A percentile compares a stretch with the other conserved stretches of the same genome.
phyloP scores from a whole-genome alignment of 2,329 filamentous ascomycete species.

The Cladosporium colombiae region DNA sequence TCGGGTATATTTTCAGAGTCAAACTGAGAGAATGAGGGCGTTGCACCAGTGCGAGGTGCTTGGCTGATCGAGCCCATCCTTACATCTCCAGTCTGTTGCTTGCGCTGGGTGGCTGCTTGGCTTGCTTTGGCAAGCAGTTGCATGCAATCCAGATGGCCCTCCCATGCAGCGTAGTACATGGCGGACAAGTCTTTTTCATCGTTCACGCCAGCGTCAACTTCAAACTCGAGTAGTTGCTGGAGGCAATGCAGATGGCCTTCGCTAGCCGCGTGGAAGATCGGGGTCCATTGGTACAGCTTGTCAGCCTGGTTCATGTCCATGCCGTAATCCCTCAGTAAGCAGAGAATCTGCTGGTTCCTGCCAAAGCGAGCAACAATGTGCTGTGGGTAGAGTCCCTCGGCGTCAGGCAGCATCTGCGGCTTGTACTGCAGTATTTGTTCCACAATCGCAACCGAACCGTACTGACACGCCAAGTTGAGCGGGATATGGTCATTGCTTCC shows the following conservation, averaged over 20 bases:
- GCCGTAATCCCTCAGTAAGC: conserved; percentile 80
- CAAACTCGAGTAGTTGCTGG: conserved; percentile 74
- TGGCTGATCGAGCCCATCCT: conserved; percentile 40
- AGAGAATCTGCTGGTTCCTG: conserved; percentile 74
- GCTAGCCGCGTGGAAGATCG: conserved; percentile 91
- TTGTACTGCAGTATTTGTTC: conserved; percentile 79
- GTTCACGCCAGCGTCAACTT: conserved; percentile 73
- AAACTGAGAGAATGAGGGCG: conserved; percentile 26
- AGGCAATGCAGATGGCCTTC: conserved; percentile 92
- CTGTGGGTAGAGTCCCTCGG: conserved; percentile 94
- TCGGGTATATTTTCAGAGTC: conserved; percentile 89
- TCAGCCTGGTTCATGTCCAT: conserved; percentile 90
- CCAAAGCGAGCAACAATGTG: conserved; percentile 91
- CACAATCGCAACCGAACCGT: conserved; percentile 82
- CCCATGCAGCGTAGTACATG: conserved; percentile 98
- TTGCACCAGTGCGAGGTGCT: conserved; percentile 57
- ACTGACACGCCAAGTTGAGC: conserved; percentile 90
- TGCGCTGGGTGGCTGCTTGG: conserved; percentile 22
- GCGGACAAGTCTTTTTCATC: conserved; percentile 93
- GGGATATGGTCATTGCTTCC: conserved; percentile 91
- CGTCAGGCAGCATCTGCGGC: conserved; percentile 84
- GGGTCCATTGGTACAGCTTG: conserved; percentile 97
- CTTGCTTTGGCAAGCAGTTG: conserved; percentile 68
- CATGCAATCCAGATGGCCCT: conserved; percentile 95
- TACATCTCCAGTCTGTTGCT: conserved; percentile 25